Evolutionary conservation across 2,329 filamentous ascomycete genomes (phyloP), one percentile per base, ranked within the genome.

Genomic region (Colletotrichum euphorbiae): DNA sequence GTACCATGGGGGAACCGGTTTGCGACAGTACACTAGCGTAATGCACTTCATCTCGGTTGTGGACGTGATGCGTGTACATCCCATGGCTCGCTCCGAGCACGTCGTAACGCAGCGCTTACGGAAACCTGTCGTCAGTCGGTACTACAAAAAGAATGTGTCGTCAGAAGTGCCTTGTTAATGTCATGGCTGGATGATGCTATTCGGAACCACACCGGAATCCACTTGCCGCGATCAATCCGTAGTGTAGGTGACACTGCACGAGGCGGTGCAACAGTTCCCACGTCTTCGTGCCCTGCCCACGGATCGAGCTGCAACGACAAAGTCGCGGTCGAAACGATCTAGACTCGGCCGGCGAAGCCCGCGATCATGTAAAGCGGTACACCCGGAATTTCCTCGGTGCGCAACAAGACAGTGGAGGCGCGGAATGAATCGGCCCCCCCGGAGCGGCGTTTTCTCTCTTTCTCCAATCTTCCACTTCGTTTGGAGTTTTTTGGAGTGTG

Each of bases 151-250:
- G 31, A 7, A n/a, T 17, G 6, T 21, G 24, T 28, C 4, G 24
- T 28, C 7, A 28, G 28, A 28, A 28, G 38, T 1, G 28, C 36
- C 45, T 51, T 48, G 43, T 51, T 48, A 31, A 24, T 42, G 46
- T 28, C 36, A 61, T 65, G 62, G 62, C 38, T 24, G 3, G 51
- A 52, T 64, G 65, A 68, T 64, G 65, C 65, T 68, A 68, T 68
- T 68, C 65, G 60, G 65, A 59, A 64, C 52, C 60, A 42, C 45
- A 24, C 40, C 52, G 45, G 54, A 54, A 46, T 38, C 65, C 65
- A 68, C 65, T 68, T 68, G 52, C 65, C 65, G 60, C 51, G 15
- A 56, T 42, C 7, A 62, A 56, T 43, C 50, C 40, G 42, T 21
- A 19, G 21, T 50, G 42, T 21, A 19, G 21, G 48, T 66, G 36